Conservation (phyloP, 148 eudicot genomes). For the Cornus controversa region DNA sequence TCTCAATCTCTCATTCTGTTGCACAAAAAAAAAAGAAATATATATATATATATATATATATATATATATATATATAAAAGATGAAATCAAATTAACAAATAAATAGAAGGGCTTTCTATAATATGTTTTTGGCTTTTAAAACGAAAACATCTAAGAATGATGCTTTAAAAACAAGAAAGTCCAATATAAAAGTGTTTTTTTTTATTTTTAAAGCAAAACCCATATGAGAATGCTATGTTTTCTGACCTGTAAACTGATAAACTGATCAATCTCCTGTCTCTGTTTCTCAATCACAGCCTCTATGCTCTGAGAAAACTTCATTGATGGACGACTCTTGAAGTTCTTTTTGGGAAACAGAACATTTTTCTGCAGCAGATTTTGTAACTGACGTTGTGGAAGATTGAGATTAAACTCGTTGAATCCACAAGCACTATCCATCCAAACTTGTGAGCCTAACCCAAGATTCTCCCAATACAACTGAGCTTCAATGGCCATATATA, state of each 20-base stretch:
- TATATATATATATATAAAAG: neutral
- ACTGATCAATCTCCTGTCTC: slow-evolving; percentile 50
- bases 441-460: slow-evolving; percentile 33
- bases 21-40: neutral
- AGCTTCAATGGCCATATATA: slow-evolving; percentile 61
- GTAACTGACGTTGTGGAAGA: slow-evolving; percentile 11
- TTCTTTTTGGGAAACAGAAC: slow-evolving; percentile 16
- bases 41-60: too few relatives aligned
- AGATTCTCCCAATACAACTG: slow-evolving; percentile 47
- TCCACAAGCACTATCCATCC: slow-evolving; percentile 25
- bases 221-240: neutral
- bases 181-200: neutral
- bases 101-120: neutral
- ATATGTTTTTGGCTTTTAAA: too few relatives aligned
- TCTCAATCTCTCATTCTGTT: slow-evolving; percentile 69
- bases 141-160: too few relatives aligned
- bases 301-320: slow-evolving; percentile 25
- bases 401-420: slow-evolving; percentile 25
- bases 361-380: slow-evolving; percentile 15
- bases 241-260: slow-evolving; percentile 59
- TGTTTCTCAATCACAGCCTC: slow-evolving; percentile 45
- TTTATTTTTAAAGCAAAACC: neutral
- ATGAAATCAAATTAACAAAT: neutral
- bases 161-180: neutral
- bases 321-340: neutral